phyloP scores from a whole-genome alignment of 345 rosid genomes.

The Citrus cavaleriei region DNA sequence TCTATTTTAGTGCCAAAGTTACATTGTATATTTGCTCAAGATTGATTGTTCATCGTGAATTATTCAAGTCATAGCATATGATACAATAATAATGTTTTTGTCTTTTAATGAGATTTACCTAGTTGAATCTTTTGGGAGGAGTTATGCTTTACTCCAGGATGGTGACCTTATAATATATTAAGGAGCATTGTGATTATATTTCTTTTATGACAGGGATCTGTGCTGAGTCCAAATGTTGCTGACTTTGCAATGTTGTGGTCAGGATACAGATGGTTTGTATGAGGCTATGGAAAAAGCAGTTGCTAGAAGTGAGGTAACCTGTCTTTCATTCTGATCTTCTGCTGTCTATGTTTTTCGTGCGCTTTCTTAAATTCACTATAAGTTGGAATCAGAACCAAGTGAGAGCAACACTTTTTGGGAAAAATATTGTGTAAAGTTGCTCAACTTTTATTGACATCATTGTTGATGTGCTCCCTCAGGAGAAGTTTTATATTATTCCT shows the following conservation, averaged over 20 bases:
- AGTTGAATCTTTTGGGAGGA: constrained; percentile 1
- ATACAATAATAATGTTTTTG: background rate
- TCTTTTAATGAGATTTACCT: background rate
- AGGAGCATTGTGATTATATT: constrained; percentile 56
- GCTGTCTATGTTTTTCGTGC: background rate
- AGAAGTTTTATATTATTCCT: background rate
- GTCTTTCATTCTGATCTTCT: background rate
- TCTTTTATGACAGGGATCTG: constrained; percentile 58
- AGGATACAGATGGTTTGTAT: constrained; percentile 64
- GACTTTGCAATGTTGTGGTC: constrained; percentile 78
- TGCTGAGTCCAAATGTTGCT: constrained; percentile 63
- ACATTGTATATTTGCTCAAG: background rate
- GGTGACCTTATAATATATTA: constrained; percentile 35
- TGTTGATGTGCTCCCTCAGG: background rate
- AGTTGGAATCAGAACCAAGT: constrained; percentile 1
- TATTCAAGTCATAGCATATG: background rate
- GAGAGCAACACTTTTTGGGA: background rate
- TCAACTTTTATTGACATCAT: background rate
- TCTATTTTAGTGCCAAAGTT: background rate
- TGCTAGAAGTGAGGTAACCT: constrained; percentile 57
- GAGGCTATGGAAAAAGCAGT: constrained; percentile 59
- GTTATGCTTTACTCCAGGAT: constrained; percentile 19
- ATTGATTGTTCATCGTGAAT: background rate
- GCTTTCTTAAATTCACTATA: background rate
- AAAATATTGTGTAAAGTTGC: background rate